Percentiles rank a stretch among this genome's conserved stretches.
Conservation (phyloP, 2,329 filamentous ascomycete species). For the Exophiala sideris region DNA sequence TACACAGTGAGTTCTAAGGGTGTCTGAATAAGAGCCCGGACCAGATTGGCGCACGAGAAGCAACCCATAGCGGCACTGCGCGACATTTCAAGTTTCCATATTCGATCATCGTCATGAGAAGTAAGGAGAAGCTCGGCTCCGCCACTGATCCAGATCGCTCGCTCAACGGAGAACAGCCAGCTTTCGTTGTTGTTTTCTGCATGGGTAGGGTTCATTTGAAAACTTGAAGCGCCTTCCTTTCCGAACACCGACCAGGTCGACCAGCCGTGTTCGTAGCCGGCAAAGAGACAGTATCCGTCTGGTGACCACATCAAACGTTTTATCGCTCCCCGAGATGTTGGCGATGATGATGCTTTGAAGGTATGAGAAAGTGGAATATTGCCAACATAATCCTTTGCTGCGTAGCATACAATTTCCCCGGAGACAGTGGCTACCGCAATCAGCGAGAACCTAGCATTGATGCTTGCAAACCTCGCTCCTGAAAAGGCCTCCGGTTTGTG, state of each 20-base stretch:
- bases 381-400: constrained; percentile 85
- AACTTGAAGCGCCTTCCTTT: constrained; percentile 81
- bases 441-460: constrained; percentile 93
- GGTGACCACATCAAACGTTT: constrained; percentile 82
- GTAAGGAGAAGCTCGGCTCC: constrained; percentile 81
- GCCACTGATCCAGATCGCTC: constrained; percentile 81
- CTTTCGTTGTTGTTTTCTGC: constrained; percentile 68
- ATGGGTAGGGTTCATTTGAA: constrained; percentile 64
- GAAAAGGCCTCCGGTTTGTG: constrained; percentile 64
- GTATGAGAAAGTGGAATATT: constrained; percentile 86
- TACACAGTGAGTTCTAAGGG: constrained; percentile 88
- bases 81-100: constrained; percentile 89
- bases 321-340: constrained; percentile 64
- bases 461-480: constrained; percentile 69
- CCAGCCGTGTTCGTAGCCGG: constrained; percentile 90
- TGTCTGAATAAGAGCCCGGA: constrained; percentile 83
- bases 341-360: constrained; percentile 66
- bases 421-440: constrained; percentile 80
- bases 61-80: constrained; percentile 90
- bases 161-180: constrained; percentile 76
- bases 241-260: constrained; percentile 97
- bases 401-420: constrained; percentile 83
- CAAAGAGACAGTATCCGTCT: constrained; percentile 94
- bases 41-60: constrained; percentile 86
- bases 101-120: constrained; percentile 65